Base-by-base conservation (phyloP, 2,329 filamentous ascomycete genomes). In the Aspergillus fructus region DNA sequence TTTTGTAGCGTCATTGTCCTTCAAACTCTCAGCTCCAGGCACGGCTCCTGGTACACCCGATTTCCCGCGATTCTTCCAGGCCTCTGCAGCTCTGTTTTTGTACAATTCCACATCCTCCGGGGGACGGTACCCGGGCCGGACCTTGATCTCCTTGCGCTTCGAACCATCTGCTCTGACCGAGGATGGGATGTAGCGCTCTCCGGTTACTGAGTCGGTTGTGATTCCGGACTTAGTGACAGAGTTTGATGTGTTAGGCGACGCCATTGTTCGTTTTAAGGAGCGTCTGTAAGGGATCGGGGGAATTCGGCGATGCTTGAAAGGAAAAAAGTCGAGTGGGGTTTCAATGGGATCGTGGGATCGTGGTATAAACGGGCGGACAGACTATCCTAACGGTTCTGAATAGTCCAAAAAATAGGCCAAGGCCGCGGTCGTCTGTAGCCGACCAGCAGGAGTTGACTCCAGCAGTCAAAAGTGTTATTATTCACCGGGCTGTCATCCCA, bases 51-150 rank as follows among this genome's bases (percentile, higher is more conserved):
- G 90, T 4, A 96, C 83, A 21, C 84, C 89, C 57, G 84, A 86
- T 61, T 79, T 82, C 24, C 84, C 85, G 52, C 91, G 86, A 65
- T 85, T 91, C 70, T 91, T 91, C 78, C 90, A 96, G 49, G 85
- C 86, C 72, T 94, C 89, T 49, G 93, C 93, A 1, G 88, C 92
- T 56, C 90, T 88, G 75, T 96, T 97, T 79, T 92, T 96, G 83
- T 99, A 99, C 46, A 96, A 82, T 71, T 97, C 92, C 62, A 97
- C 89, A 75, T 99, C 94, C 77, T 99, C 94, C 0, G 93, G 91
- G 1, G 94, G 96, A 34, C 88, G 87, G 76, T 97, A 99, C 53
- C 94, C 96, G 0, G 94, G 93, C 30, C 91, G 87, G 60, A 99
- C 91, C 70, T 91, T 91, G 71, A 97, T 97, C 69, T 96, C 93